A percentile compares a stretch with the other conserved stretches of the same genome.
Evolutionary conservation across 2,329 filamentous ascomycete genomes (phyloP).

Genomic region (Penicillium freii): DNA sequence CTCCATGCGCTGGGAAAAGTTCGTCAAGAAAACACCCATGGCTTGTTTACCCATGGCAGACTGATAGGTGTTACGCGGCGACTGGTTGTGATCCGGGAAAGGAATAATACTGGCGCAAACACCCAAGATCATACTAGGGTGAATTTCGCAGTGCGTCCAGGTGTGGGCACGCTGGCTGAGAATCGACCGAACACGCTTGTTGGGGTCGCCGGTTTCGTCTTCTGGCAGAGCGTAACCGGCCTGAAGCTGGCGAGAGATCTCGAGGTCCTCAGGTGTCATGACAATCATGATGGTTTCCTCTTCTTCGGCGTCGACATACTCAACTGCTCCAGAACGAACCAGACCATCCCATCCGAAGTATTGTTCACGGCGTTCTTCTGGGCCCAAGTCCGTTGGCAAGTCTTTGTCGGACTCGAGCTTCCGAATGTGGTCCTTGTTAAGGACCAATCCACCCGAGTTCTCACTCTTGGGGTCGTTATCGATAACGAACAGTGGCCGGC

Average conservation of each 20-base stretch:
- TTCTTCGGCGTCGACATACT: conserved; percentile 96
- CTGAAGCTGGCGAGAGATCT: conserved; percentile 70
- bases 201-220: conserved; percentile 69
- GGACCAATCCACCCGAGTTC: conserved; percentile 72
- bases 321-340: conserved; percentile 79
- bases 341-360: conserved; percentile 88
- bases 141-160: conserved; percentile 98
- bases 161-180: conserved; percentile 84
- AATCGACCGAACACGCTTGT: conserved; percentile 82
- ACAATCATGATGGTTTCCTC: conserved; percentile 99
- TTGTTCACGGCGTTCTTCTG: conserved; percentile 56
- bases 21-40: conserved; percentile 98
- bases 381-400: conserved; percentile 58
- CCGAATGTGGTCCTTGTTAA: conserved; percentile 80
- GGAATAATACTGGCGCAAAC: conserved; percentile 99
- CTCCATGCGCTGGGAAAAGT: conserved; percentile 96
- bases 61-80: conserved; percentile 97
- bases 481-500: conserved; percentile 88
- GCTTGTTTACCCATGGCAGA: conserved; percentile 99
- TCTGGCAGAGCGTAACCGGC: conserved; percentile 59
- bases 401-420: conserved; percentile 72
- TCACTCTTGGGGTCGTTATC: conserved; percentile 76
- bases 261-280: conserved; percentile 95
- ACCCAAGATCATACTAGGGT: conserved; percentile 97
- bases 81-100: conserved; percentile 98